phyloP scores from a whole-genome alignment of 768 basidiomycete genomes.

The Kwoniella dendrophila region DNA sequence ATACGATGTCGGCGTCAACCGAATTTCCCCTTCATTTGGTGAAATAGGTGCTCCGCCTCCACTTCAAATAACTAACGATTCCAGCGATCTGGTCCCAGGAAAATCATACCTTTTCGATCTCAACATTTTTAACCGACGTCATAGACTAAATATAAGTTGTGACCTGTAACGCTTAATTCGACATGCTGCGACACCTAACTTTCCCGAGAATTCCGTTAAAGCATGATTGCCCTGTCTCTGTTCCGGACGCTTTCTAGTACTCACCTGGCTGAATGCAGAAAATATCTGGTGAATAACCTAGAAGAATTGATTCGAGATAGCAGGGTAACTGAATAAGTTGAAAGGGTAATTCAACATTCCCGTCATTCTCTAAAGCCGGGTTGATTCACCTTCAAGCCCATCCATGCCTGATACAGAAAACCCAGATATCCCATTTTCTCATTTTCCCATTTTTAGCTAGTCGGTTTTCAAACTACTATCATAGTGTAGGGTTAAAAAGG shows the following conservation, averaged over 20 bases:
- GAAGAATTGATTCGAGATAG: too few relatives aligned
- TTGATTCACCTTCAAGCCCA: too few relatives aligned
- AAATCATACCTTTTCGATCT: not conserved
- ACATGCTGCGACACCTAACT: not conserved
- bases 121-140: constrained; percentile 4
- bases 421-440: too few relatives aligned
- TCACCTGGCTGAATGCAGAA: not conserved
- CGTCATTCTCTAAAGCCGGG: too few relatives aligned
- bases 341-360: too few relatives aligned
- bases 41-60: constrained; percentile 4
- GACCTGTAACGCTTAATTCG: not conserved
- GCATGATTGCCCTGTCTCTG: not conserved
- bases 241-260: not conserved
- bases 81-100: constrained; percentile 22
- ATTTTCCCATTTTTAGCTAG: too few relatives aligned
- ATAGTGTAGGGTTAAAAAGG: not conserved
- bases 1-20: too few relatives aligned
- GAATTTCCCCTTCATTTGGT: not conserved
- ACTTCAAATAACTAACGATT: not conserved
- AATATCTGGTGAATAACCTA: too few relatives aligned
- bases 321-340: too few relatives aligned
- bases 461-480: too few relatives aligned
- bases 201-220: constrained; percentile 5
- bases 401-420: too few relatives aligned
- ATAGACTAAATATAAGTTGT: not conserved